Conservation (phyloP, 495 filamentous ascomycete species). For the Durotheca rogersii region DNA sequence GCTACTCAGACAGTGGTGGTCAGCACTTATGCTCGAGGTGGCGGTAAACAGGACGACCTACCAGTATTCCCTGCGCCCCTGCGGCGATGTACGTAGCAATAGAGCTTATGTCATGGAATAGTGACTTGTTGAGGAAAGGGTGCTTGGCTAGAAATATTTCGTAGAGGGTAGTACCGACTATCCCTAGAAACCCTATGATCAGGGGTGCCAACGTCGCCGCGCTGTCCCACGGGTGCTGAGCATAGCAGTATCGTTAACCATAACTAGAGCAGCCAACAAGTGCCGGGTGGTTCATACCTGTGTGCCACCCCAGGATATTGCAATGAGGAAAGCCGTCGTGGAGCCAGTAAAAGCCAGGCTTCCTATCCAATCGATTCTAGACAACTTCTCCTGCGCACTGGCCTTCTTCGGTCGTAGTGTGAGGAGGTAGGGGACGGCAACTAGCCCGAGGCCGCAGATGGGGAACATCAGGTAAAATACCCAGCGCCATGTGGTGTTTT, state of each 20-base stretch:
- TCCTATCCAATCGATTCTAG: constrained; percentile 43
- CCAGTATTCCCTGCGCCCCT: constrained; percentile 41
- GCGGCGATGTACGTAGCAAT: constrained; percentile 40
- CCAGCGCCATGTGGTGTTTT: constrained; percentile 44
- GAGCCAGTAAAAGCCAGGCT: constrained; percentile 49
- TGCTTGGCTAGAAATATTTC: constrained; percentile 46
- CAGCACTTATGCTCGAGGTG: constrained; percentile 35
- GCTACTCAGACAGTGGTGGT: constrained; percentile 31
- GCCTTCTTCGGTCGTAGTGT: constrained; percentile 36
- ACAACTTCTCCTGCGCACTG: constrained; percentile 36
- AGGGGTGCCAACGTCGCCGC: constrained; percentile 51
- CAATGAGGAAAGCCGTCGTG: constrained; percentile 53
- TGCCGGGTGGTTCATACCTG: constrained; percentile 10
- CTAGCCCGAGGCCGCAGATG: constrained; percentile 38
- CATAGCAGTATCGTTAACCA: background rate
- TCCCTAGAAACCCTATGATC: constrained; percentile 39
- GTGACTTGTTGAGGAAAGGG: constrained; percentile 54
- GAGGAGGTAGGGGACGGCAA: constrained; percentile 38
- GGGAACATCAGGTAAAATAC: constrained; percentile 48
- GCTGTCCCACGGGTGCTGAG: constrained; percentile 52
- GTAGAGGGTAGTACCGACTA: constrained; percentile 38
- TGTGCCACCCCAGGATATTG: constrained; percentile 57
- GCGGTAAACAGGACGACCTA: constrained; percentile 36
- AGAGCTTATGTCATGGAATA: constrained; percentile 47
- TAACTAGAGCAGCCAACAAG: background rate